phyloP scores from a whole-genome alignment of 2,329 filamentous ascomycete genomes.

The Talaromyces atroroseus region DNA sequence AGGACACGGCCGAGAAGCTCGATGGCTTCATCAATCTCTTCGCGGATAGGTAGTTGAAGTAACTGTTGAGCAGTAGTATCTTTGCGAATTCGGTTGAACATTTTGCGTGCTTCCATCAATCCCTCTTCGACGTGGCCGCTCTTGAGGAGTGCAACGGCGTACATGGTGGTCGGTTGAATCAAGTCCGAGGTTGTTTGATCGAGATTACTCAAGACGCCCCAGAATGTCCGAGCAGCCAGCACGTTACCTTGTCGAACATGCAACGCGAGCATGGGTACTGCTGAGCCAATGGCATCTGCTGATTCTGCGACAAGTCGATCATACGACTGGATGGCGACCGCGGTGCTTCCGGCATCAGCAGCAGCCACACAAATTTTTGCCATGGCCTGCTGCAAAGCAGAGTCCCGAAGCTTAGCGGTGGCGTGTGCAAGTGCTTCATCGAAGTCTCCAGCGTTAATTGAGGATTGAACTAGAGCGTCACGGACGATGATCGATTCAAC shows the following conservation, averaged over 20 bases:
- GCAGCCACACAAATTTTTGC: constrained; percentile 68
- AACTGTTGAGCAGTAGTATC: constrained; percentile 47
- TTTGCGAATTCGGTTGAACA: constrained; percentile 78
- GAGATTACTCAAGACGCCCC: constrained; percentile 62
- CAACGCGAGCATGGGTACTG: constrained; percentile 79
- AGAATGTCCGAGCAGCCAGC: constrained; percentile 69
- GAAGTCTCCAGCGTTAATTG: constrained; percentile 65
- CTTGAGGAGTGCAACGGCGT: constrained; percentile 78
- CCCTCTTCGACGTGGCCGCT: constrained; percentile 80
- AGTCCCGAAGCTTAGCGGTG: constrained; percentile 52
- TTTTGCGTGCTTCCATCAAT: constrained; percentile 69
- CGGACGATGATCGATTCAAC: constrained; percentile 68
- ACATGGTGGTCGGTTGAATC: constrained; percentile 88
- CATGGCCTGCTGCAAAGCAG: constrained; percentile 59
- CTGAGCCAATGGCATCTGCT: constrained; percentile 51
- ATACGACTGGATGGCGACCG: constrained; percentile 64
- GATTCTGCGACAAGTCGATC: constrained; percentile 51
- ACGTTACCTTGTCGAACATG: constrained; percentile 79
- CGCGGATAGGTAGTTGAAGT: constrained; percentile 53
- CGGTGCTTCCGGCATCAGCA: constrained; percentile 70
- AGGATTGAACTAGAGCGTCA: constrained; percentile 72
- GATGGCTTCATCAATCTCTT: constrained; percentile 82
- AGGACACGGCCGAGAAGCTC: constrained; percentile 59
- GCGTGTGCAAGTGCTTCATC: constrained; percentile 70
- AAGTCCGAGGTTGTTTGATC: constrained; percentile 58